Evolutionary conservation across 768 basidiomycete species (phyloP).

Genomic region (Suillus fuscotomentosus): DNA sequence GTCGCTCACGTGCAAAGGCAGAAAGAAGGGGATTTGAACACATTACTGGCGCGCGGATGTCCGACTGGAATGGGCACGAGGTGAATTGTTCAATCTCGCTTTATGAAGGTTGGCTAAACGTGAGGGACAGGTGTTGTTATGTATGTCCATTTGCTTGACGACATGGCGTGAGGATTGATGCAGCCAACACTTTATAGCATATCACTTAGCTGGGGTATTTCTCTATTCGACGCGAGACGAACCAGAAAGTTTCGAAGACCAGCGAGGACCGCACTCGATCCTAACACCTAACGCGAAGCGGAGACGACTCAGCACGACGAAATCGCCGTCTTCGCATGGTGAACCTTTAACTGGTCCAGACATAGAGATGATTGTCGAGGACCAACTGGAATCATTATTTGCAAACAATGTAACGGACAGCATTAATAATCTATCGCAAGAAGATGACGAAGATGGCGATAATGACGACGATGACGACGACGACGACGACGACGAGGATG

Average conservation of each 20-base stretch:
- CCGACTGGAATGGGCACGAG: slow-evolving; percentile 70
- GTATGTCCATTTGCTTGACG: slow-evolving; percentile 37
- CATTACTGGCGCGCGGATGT: slow-evolving; percentile 76
- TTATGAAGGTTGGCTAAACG: background rate
- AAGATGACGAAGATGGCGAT: slow-evolving; percentile 23
- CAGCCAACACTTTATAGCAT: slow-evolving; percentile 44
- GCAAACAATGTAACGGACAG: slow-evolving; percentile 21
- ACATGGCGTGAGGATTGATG: background rate
- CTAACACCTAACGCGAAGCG: slow-evolving; percentile 29
- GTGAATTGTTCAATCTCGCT: slow-evolving; percentile 34
- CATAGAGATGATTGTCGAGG: background rate
- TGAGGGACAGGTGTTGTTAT: slow-evolving; percentile 54
- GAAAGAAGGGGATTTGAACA: slow-evolving; percentile 49
- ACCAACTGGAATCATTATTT: slow-evolving; percentile 7
- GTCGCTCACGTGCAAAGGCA: slow-evolving; percentile 35
- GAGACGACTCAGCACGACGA: slow-evolving; percentile 18
- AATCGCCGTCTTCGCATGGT: slow-evolving; percentile 5
- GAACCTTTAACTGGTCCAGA: background rate
- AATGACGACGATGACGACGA: slow-evolving; percentile 31
- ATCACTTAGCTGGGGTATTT: slow-evolving; percentile 70
- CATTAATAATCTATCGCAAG: slow-evolving; percentile 27
- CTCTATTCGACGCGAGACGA: slow-evolving; percentile 73
- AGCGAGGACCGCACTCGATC: slow-evolving; percentile 21
- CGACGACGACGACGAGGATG: slow-evolving; percentile 27
- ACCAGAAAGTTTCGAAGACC: slow-evolving; percentile 30